phyloP scores from a whole-genome alignment of 2,329 filamentous ascomycete genomes.

The Exophiala alcalophila region DNA sequence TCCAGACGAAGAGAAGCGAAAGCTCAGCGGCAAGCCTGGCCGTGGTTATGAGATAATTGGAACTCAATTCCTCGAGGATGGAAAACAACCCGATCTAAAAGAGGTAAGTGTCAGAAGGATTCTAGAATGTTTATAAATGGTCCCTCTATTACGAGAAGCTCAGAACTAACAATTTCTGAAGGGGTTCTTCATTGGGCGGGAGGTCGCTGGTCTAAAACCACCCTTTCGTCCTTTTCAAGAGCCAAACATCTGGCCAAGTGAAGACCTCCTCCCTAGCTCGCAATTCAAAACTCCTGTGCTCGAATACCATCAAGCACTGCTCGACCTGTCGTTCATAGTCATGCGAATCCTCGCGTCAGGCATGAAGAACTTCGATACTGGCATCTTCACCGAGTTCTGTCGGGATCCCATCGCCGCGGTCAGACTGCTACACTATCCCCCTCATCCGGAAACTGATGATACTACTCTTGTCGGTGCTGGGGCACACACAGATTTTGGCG shows the following conservation, averaged over 20 bases:
- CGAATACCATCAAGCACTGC: conserved; percentile 19
- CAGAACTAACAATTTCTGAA: neutral
- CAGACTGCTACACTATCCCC: conserved; percentile 34
- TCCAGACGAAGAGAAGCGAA: conserved; percentile 27
- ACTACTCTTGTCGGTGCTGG: conserved; percentile 32
- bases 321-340: conserved; percentile 13
- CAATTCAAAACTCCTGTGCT: conserved; percentile 20
- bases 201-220: conserved; percentile 24
- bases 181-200: conserved; percentile 32
- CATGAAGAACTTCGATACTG: conserved; percentile 43
- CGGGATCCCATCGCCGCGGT: conserved; percentile 32
- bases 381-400: conserved; percentile 31
- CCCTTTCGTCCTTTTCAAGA: conserved; percentile 24
- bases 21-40: conserved; percentile 16
- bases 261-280: conserved; percentile 2
- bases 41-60: conserved; percentile 34
- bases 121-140: conserved; percentile 10
- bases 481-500: conserved; percentile 52
- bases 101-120: conserved; percentile 32
- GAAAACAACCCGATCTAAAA: conserved; percentile 32
- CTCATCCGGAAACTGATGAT: conserved; percentile 27
- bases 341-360: conserved; percentile 45
- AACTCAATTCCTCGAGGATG: conserved; percentile 31
- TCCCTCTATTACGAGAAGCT: conserved; percentile 22
- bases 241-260: conserved; percentile 21